phyloP scores from a whole-genome alignment of 495 filamentous ascomycete genomes.

The Usnea hakonensis region DNA sequence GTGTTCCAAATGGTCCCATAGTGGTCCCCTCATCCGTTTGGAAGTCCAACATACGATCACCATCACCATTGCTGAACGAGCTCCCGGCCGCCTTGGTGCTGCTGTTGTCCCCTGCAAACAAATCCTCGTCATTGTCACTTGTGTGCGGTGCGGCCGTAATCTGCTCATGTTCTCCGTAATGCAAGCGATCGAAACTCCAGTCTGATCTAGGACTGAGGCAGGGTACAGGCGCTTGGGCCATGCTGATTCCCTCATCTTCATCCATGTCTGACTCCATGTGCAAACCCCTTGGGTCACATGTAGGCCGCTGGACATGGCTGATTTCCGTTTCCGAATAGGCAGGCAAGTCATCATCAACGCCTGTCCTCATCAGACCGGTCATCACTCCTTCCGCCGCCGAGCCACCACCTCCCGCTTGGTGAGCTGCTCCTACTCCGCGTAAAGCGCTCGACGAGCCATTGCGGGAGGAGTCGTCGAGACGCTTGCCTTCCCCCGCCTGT shows the following conservation, averaged over 20 bases:
- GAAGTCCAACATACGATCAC: constrained; percentile 32
- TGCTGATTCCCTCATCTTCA: constrained; percentile 27
- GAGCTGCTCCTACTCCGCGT: constrained; percentile 67
- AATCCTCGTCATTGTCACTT: constrained; percentile 29
- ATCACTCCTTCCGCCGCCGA: constrained; percentile 14
- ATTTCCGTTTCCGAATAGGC: constrained; percentile 24
- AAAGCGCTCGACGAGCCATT: constrained; percentile 79
- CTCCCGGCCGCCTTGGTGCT: constrained; percentile 42
- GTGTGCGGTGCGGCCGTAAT: constrained; percentile 23
- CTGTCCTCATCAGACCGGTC: constrained; percentile 14
- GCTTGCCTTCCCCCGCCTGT: constrained; percentile 71
- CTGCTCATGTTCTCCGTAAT: constrained; percentile 31
- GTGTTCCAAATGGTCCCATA: constrained; percentile 25
- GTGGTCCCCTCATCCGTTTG: constrained; percentile 25
- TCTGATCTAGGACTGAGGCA: constrained; percentile 34
- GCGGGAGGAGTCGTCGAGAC: constrained; percentile 78
- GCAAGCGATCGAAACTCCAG: constrained; percentile 19
- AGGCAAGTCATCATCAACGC: constrained; percentile 20
- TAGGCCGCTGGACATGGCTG: constrained; percentile 27
- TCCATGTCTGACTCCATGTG: constrained; percentile 30
- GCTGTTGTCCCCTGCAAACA: constrained; percentile 33
- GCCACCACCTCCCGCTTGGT: constrained; percentile 59
- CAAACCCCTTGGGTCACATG: constrained; percentile 23
- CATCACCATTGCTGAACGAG: constrained; percentile 34
- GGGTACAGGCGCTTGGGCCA: constrained; percentile 20